These are phyloP conservation scores for Dendrobium huoshanense DNA, from an alignment of 106 monocot genomes.

Conservation along the genomic window DNA sequence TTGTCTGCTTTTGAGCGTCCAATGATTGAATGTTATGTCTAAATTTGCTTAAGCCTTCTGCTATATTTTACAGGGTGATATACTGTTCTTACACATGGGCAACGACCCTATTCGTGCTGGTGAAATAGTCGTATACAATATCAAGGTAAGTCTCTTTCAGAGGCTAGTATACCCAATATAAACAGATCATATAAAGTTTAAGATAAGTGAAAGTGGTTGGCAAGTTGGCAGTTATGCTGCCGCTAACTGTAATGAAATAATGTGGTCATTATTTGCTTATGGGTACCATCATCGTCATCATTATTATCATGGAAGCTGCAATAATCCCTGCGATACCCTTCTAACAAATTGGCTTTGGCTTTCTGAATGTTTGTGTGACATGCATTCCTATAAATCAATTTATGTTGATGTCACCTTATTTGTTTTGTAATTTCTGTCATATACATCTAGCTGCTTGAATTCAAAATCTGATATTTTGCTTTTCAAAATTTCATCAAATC, in stretches of 20 bases:
- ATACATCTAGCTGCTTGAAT: no score
- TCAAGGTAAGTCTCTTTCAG: slow-evolving; percentile 37
- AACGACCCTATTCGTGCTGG: slow-evolving; percentile 54
- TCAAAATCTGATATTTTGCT: no score
- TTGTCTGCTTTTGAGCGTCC: background rate
- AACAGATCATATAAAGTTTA: background rate
- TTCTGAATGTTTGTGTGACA: background rate
- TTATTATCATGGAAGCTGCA: background rate
- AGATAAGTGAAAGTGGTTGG: background rate
- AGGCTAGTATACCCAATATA: background rate
- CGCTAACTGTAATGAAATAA: background rate
- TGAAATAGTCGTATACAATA: slow-evolving; percentile 55
- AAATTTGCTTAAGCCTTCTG: slow-evolving; percentile 7
- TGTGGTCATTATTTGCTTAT: background rate
- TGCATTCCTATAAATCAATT: background rate
- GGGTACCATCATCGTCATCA: background rate
- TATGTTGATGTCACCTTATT: background rate
- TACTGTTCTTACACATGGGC: slow-evolving; percentile 51
- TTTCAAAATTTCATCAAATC: no score
- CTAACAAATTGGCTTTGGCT: background rate
- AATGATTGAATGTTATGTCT: background rate
- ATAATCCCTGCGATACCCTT: background rate
- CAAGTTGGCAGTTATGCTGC: background rate
- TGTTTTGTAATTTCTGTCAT: no score
- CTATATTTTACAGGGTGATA: slow-evolving; percentile 43